These are phyloP conservation scores for Berkeleyomyces basicola DNA, from an alignment of 2,329 filamentous ascomycete species.

Conservation along the genomic window DNA sequence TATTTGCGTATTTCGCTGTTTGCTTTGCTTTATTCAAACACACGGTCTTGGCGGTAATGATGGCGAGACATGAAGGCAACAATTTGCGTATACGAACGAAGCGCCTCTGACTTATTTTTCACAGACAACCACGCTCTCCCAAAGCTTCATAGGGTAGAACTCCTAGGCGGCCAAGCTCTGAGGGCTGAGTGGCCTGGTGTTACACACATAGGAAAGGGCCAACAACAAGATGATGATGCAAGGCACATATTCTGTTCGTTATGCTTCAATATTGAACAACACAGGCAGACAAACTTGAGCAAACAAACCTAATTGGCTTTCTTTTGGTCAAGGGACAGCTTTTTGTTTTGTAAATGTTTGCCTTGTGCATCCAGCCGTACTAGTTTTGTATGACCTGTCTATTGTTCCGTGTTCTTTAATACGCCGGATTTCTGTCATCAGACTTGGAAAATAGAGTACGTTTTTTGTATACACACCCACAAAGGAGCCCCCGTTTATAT, in stretches of 20 bases:
- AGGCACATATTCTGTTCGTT: not conserved
- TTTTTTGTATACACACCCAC: too few relatives aligned
- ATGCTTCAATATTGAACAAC: too few relatives aligned
- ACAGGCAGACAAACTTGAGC: not conserved
- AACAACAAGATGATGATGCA: not conserved
- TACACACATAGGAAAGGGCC: not conserved
- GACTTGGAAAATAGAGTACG: too few relatives aligned
- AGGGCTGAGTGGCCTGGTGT: not conserved
- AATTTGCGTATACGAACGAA: not conserved
- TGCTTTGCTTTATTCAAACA: not conserved
- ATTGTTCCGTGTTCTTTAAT: too few relatives aligned
- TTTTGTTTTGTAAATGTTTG: too few relatives aligned
- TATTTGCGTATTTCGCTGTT: not conserved
- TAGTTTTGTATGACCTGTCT: too few relatives aligned
- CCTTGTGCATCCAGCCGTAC: too few relatives aligned
- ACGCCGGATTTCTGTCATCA: too few relatives aligned
- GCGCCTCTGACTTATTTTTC: constrained; percentile 1
- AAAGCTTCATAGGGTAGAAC: not conserved
- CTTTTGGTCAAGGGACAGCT: too few relatives aligned
- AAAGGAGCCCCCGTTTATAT: too few relatives aligned
- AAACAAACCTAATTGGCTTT: not conserved
- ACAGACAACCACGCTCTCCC: not conserved
- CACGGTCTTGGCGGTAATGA: not conserved
- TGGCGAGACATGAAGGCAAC: not conserved
- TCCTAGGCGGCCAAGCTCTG: not conserved